phyloP scores from a whole-genome alignment of 2,329 filamentous ascomycete genomes.

The Xylariaceae sp. region DNA sequence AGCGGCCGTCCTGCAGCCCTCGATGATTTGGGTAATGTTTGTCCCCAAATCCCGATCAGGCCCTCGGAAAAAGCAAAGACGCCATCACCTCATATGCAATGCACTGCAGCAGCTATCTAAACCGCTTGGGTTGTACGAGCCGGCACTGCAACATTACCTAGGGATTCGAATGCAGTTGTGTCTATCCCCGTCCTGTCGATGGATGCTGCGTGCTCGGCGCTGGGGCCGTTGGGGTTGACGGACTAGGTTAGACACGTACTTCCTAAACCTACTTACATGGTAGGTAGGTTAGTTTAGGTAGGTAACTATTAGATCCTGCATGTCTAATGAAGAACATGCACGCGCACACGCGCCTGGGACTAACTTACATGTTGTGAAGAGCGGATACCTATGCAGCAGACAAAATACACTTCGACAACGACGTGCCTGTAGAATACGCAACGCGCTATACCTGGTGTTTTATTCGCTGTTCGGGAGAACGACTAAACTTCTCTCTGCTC shows the following conservation, averaged over 20 bases:
- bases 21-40: neutral
- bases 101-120: conserved; percentile 2
- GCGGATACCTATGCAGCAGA: too few relatives aligned
- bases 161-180: neutral
- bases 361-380: neutral
- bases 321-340: neutral
- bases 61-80: too few relatives aligned
- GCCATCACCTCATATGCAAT: neutral
- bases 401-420: too few relatives aligned
- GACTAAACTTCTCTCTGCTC: too few relatives aligned
- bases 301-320: neutral
- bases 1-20: neutral
- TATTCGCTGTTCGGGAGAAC: too few relatives aligned
- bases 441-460: too few relatives aligned
- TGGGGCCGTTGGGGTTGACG: too few relatives aligned
- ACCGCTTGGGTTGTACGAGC: conserved; percentile 2
- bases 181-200: too few relatives aligned
- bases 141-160: neutral
- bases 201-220: too few relatives aligned
- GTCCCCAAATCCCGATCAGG: neutral
- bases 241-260: too few relatives aligned
- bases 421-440: too few relatives aligned
- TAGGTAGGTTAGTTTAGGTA: too few relatives aligned
- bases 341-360: neutral
- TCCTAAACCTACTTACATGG: neutral